Evolutionary conservation across 2,329 filamentous ascomycete genomes (phyloP).

Genomic region (Aspergillus ibericus): DNA sequence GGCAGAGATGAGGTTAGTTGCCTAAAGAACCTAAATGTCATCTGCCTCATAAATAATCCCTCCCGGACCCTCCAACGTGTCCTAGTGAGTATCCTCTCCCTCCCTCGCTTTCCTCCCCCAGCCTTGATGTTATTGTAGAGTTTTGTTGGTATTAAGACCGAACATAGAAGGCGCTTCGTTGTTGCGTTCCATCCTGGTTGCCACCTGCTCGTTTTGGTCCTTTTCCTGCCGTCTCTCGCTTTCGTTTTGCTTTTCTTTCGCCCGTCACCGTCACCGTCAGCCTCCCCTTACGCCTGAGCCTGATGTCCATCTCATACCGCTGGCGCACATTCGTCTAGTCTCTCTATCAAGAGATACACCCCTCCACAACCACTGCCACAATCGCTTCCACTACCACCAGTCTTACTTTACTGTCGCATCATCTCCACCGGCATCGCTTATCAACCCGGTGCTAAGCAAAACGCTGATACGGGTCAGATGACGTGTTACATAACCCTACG

Average conservation of each 20-base stretch:
- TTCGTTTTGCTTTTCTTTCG: neutral
- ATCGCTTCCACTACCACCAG: neutral
- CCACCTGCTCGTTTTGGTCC: neutral
- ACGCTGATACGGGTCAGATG: conserved; percentile 19
- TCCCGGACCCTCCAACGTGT: conserved; percentile 3
- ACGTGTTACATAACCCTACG: conserved; percentile 17
- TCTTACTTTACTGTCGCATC: neutral
- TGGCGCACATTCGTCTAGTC: neutral
- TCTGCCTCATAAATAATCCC: conserved; percentile 10
- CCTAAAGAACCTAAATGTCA: conserved; percentile 12
- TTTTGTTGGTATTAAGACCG: neutral
- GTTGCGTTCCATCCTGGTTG: too few species aligned
- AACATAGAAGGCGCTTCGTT: too few species aligned
- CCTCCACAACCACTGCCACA: neutral
- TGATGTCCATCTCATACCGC: neutral
- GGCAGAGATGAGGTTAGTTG: conserved; percentile 11
- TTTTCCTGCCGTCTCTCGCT: neutral
- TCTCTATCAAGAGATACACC: neutral
- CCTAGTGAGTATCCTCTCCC: neutral
- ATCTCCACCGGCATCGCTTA: neutral
- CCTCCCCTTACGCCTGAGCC: neutral
- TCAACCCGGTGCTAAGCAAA: neutral
- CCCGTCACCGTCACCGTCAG: neutral
- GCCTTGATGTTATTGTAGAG: neutral
- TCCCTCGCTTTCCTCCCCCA: neutral